Base-by-base conservation (phyloP, 176 grass and related monocot species). In the Cenchrus purpureus region DNA sequence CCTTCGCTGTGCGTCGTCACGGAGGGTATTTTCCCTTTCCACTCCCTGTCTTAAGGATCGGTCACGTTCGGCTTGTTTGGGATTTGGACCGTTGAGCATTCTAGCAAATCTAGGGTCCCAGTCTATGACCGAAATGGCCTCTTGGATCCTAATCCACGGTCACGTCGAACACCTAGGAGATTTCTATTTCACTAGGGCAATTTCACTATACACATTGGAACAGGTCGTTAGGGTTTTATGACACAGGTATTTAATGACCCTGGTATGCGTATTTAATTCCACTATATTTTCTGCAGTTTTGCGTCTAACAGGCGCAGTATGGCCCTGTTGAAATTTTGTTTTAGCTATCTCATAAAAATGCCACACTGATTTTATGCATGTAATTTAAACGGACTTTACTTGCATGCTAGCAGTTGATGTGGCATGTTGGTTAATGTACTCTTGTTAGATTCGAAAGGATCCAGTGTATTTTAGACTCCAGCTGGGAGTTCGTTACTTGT, bases 221-320 rank as follows among this genome's bases (percentile, higher is more conserved):
- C 57, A 34, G 14, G 25, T 66, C 49, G 70, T 74, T 90, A 83
- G 88, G 84, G 79, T 86, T 90, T 79, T 51, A 68, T 53, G 79
- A 48, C 68, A 25, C 14, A 29, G 6, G 32, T 55, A 50, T 48
- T 90, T 73, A 83, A 67, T 65, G 73, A 13, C 1, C 9, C 48
- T 54, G 56, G 12, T 55, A 15, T 15, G n/a, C 1, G 2, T 78
- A 73, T 32, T 32, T 32, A 78, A 78, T 83, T 79, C 19, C 25
- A 64, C 28, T 46, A 54, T 2, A 20, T 62, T 73, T 37, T 46
- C 28, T 73, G 44, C 57, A 55, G n/a, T 32, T 25, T 55, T 84
- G 17, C 55, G 12, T 49, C 19, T 53, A 68, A 43, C 20, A 0
- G 32, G 34, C 8, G 2, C 15, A 15, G 1, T 77, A 10, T 25